These are phyloP conservation scores for Corymbia citriodora DNA, from an alignment of 441 rosid species.

Conservation along the genomic window DNA sequence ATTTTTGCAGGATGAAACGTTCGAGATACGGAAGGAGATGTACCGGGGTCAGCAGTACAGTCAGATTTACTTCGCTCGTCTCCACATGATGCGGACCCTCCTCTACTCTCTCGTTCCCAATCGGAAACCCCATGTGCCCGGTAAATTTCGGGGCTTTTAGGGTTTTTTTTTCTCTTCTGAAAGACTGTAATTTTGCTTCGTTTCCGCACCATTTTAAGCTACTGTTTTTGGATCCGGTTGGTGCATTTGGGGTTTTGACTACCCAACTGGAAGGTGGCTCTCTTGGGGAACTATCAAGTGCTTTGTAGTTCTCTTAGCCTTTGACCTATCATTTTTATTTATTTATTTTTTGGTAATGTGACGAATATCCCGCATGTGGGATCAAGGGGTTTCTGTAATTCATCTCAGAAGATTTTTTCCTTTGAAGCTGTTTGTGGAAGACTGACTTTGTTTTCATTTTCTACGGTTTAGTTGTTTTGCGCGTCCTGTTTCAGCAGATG, in stretches of 20 bases:
- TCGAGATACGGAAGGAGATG: constrained; percentile 57
- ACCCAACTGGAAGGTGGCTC: background rate
- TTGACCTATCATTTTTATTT: background rate
- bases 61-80: constrained; percentile 91
- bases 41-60: constrained; percentile 95
- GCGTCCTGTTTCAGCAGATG: background rate
- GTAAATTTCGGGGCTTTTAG: constrained; percentile 17
- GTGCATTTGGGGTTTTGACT: background rate
- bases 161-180: background rate
- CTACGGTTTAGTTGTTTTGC: background rate
- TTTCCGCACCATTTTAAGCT: background rate
- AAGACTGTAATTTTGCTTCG: background rate
- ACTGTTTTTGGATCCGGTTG: background rate
- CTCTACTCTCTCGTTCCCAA: constrained; percentile 72
- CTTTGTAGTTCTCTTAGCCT: background rate
- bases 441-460: background rate
- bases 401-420: background rate
- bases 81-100: constrained; percentile 71
- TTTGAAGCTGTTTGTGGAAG: background rate
- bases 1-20: constrained; percentile 62
- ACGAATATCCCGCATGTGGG: background rate
- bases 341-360: background rate
- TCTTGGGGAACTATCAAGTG: background rate
- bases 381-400: background rate
- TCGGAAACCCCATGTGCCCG: constrained; percentile 74